Percentiles rank a stretch among this genome's conserved stretches.
These are phyloP conservation scores for Lasiodiplodia gonubiensis DNA, from an alignment of 2,329 filamentous ascomycete species.

Conservation along the genomic window DNA sequence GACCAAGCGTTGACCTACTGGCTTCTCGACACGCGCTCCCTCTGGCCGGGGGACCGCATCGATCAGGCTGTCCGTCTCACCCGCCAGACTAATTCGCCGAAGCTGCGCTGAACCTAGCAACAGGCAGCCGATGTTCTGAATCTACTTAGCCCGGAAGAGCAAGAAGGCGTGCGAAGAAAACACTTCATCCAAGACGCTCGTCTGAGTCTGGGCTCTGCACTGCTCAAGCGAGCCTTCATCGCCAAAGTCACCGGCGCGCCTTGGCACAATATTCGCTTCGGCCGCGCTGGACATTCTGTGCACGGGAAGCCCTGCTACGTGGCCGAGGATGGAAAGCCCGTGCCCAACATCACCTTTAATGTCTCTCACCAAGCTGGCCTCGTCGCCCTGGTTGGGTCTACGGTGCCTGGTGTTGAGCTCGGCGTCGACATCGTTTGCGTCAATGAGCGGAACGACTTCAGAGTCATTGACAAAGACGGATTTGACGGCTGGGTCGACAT, in stretches of 20 bases:
- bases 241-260: slow-evolving; percentile 62
- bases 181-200: slow-evolving; percentile 74
- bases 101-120: slow-evolving; percentile 5
- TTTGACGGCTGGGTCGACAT: slow-evolving; percentile 73
- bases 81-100: background rate
- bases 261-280: slow-evolving; percentile 65
- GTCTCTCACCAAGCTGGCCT: slow-evolving; percentile 79
- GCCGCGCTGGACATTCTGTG: slow-evolving; percentile 58
- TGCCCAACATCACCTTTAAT: slow-evolving; percentile 69
- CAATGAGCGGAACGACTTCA: slow-evolving; percentile 69
- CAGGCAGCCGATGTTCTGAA: slow-evolving; percentile 52
- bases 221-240: slow-evolving; percentile 75
- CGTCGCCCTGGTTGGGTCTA: slow-evolving; percentile 67
- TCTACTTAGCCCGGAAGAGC: slow-evolving; percentile 59
- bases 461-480: slow-evolving; percentile 64
- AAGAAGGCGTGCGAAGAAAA: slow-evolving; percentile 63
- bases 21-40: slow-evolving; percentile 55
- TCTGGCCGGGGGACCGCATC: slow-evolving; percentile 55
- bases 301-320: slow-evolving; percentile 60
- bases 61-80: slow-evolving; percentile 42
- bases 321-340: slow-evolving; percentile 45
- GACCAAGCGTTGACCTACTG: slow-evolving; percentile 49
- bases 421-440: slow-evolving; percentile 80
- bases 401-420: slow-evolving; percentile 54
- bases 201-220: slow-evolving; percentile 72